Conservation (phyloP, 1,284 basidiomycete species). For the Somion occarium region DNA sequence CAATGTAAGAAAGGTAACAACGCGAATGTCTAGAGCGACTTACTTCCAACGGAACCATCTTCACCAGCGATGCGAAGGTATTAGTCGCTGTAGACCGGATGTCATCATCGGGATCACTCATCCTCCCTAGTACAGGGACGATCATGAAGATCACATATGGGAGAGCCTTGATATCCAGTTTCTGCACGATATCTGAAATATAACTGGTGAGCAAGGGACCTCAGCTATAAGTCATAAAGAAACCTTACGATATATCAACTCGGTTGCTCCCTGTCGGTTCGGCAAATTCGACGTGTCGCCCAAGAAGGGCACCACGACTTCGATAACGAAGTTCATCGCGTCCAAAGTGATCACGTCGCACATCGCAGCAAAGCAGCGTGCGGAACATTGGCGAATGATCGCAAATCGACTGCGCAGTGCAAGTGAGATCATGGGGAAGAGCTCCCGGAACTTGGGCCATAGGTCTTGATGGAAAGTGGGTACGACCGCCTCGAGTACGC, state of each 20-base stretch:
- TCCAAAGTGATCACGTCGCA: conserved; percentile 83
- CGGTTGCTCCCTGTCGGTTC: conserved; percentile 88
- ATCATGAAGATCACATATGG: conserved; percentile 98
- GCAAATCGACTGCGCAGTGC: conserved; percentile 83
- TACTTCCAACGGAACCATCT: conserved; percentile 98
- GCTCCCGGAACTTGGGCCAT: conserved; percentile 61
- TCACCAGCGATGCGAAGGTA: conserved; percentile 96
- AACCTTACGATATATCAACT: conserved; percentile 89
- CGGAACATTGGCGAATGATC: conserved; percentile 85
- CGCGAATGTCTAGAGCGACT: conserved; percentile 15
- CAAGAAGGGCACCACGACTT: conserved; percentile 81
- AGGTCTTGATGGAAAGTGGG: conserved; percentile 73
- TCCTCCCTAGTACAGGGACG: conserved; percentile 93
- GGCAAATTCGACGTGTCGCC: conserved; percentile 75
- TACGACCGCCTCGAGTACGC: conserved; percentile 81
- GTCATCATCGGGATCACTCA: conserved; percentile 94
- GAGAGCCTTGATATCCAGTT: conserved; percentile 89
- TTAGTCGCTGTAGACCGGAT: conserved; percentile 92
- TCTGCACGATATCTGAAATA: conserved; percentile 82
- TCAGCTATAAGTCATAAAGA: no score
- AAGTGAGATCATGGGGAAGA: conserved; percentile 75
- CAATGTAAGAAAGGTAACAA: neutral
- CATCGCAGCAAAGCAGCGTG: conserved; percentile 83
- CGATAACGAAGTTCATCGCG: conserved; percentile 87
- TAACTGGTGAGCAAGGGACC: no score